These are phyloP conservation scores for Alternaria sp. DNA, from an alignment of 2,329 filamentous ascomycete genomes.

Conservation along the genomic window DNA sequence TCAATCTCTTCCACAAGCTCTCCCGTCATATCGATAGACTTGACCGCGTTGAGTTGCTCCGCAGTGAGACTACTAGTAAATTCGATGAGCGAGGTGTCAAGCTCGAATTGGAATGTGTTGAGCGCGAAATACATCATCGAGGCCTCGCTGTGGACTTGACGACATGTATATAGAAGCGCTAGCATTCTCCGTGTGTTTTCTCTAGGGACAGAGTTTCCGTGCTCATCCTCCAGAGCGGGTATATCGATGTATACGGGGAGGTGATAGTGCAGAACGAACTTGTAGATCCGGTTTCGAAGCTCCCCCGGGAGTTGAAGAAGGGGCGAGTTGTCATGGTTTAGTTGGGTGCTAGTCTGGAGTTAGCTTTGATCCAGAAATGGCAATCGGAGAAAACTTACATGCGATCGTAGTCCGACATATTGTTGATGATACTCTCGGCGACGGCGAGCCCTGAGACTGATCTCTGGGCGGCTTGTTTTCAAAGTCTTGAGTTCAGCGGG, in stretches of 20 bases:
- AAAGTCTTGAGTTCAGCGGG: neutral
- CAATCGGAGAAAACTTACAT: neutral
- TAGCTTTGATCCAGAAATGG: neutral
- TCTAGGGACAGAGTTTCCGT: neutral
- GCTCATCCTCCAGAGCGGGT: neutral
- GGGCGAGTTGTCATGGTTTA: neutral
- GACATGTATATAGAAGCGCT: neutral
- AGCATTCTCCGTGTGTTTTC: neutral
- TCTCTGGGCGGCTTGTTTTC: neutral
- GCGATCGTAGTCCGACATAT: neutral
- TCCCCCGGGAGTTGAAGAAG: neutral
- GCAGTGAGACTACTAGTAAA: neutral
- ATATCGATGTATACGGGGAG: neutral
- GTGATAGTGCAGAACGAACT: neutral
- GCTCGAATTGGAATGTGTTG: neutral
- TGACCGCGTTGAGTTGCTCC: neutral
- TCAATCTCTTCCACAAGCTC: neutral
- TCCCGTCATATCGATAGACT: neutral
- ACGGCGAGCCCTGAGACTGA: neutral
- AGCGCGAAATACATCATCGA: neutral
- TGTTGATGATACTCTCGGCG: neutral
- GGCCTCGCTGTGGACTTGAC: neutral
- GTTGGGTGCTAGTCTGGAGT: neutral
- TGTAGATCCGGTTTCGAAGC: neutral
- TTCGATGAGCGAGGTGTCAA: neutral